phyloP scores from a whole-genome alignment of 2,329 filamentous ascomycete genomes.

The Diplodia mutila region DNA sequence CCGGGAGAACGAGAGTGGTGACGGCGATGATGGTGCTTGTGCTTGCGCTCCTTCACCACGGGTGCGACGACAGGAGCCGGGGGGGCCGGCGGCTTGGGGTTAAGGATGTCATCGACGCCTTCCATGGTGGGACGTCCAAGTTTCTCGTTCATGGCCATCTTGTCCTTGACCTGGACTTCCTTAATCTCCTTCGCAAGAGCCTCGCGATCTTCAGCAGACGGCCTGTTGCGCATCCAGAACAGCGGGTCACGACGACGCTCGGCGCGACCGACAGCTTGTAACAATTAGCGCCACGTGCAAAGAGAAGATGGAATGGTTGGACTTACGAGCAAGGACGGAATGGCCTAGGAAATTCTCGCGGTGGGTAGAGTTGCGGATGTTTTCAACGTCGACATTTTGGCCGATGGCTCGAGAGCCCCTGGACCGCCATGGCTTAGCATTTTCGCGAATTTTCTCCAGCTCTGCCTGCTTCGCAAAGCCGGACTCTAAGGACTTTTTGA shows the following conservation, averaged over 20 bases:
- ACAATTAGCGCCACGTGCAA: not conserved
- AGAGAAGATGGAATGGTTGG: not conserved
- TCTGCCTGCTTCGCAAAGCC: not conserved
- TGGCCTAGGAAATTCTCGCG: slow-evolving; percentile 92
- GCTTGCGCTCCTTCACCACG: not conserved
- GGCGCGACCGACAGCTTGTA: not conserved
- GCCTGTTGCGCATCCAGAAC: not conserved
- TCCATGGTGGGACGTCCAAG: slow-evolving; percentile 37
- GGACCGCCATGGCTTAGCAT: not conserved
- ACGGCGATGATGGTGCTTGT: slow-evolving; percentile 13
- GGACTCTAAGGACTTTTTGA: not conserved
- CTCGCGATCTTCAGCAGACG: not conserved
- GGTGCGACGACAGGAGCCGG: not conserved
- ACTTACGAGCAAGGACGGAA: slow-evolving; percentile 75
- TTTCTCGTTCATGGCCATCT: not conserved
- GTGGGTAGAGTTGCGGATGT: slow-evolving; percentile 82
- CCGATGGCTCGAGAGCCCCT: slow-evolving; percentile 19
- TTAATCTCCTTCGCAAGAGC: not conserved
- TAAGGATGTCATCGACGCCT: slow-evolving; percentile 25
- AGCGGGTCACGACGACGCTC: not conserved
- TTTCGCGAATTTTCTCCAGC: not conserved
- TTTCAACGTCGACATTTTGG: slow-evolving; percentile 89
- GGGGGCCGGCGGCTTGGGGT: slow-evolving; percentile 2
- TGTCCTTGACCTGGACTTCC: not conserved
- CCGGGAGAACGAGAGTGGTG: slow-evolving; percentile 9